A percentile compares a stretch with the other conserved stretches of the same genome.
phyloP scores from a whole-genome alignment of 2,329 filamentous ascomycete species.

The Epichloe scottii region DNA sequence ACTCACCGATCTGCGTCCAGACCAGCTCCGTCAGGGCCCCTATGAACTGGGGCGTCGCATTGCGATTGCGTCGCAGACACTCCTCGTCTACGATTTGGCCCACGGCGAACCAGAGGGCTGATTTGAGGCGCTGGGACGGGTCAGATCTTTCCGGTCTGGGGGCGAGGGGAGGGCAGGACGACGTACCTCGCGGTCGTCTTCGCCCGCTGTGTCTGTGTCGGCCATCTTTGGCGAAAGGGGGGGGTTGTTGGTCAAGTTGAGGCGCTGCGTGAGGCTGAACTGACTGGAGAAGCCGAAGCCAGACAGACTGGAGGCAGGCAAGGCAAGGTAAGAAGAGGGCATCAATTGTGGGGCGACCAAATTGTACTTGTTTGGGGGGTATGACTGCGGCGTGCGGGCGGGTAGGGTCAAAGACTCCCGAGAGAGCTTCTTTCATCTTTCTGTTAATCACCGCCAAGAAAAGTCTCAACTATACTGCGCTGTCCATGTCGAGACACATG shows the following conservation, averaged over 20 bases:
- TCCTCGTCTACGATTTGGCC: slow-evolving; percentile 85
- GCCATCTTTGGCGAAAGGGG: slow-evolving; percentile 17
- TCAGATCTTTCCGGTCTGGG: not conserved
- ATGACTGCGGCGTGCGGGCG: no score
- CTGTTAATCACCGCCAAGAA: no score
- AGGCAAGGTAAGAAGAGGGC: no score
- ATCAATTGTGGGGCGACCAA: no score
- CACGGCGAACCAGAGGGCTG: slow-evolving; percentile 71
- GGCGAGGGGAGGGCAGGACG: not conserved
- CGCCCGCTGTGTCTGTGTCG: slow-evolving; percentile 16
- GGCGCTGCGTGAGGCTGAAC: not conserved
- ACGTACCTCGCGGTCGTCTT: slow-evolving; percentile 25
- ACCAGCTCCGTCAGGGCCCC: slow-evolving; percentile 76
- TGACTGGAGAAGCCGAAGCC: not conserved
- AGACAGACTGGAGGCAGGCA: not conserved
- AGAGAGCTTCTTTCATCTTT: no score
- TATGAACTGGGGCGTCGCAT: slow-evolving; percentile 87
- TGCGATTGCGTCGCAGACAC: slow-evolving; percentile 47
- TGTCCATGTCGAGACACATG: no score
- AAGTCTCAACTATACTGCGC: no score
- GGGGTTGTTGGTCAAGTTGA: not conserved
- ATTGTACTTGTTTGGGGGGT: no score
- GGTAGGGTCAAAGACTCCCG: no score
- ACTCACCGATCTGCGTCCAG: slow-evolving; percentile 68
- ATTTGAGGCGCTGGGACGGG: slow-evolving; percentile 58